Conservation (phyloP, 2,329 filamentous ascomycete genomes). For the Paecilomyces niveus region DNA sequence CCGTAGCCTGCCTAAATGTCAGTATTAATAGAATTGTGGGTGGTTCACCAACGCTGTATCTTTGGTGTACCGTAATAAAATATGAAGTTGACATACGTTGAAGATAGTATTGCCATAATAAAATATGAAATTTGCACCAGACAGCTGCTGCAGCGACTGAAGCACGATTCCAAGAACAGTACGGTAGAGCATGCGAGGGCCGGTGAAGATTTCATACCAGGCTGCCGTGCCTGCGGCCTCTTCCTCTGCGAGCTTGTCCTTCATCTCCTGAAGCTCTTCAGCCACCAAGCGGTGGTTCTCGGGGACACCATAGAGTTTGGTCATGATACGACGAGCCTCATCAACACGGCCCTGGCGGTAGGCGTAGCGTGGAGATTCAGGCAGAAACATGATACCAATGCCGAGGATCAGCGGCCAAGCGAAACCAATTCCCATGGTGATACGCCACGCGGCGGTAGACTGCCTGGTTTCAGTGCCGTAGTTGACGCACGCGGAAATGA, state of each 20-base stretch:
- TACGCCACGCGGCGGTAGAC: conserved; percentile 42
- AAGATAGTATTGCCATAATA: conserved; percentile 57
- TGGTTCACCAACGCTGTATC: too few relatives aligned
- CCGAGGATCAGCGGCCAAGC: conserved; percentile 51
- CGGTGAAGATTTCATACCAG: conserved; percentile 41
- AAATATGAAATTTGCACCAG: conserved; percentile 45
- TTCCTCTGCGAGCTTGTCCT: conserved; percentile 53
- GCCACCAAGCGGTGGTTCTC: conserved; percentile 49
- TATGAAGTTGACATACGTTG: conserved; percentile 1
- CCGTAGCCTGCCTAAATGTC: conserved; percentile 39
- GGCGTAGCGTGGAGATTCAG: conserved; percentile 53
- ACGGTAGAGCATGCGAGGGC: conserved; percentile 42
- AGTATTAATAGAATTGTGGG: too few relatives aligned
- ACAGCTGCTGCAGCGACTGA: conserved; percentile 43
- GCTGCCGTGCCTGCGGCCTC: conserved; percentile 32
- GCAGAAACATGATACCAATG: conserved; percentile 48
- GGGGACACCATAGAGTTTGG: conserved; percentile 49
- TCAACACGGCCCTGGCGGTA: conserved; percentile 49
- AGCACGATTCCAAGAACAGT: conserved; percentile 38
- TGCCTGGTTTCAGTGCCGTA: conserved; percentile 36
- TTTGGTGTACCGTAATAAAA: background rate
- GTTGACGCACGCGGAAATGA: conserved; percentile 43
- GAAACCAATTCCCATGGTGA: conserved; percentile 52
- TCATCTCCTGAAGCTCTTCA: conserved; percentile 52
- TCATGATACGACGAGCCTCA: conserved; percentile 46